Conservation (phyloP, 305 asterid species). For the Fraxinus greggii region DNA sequence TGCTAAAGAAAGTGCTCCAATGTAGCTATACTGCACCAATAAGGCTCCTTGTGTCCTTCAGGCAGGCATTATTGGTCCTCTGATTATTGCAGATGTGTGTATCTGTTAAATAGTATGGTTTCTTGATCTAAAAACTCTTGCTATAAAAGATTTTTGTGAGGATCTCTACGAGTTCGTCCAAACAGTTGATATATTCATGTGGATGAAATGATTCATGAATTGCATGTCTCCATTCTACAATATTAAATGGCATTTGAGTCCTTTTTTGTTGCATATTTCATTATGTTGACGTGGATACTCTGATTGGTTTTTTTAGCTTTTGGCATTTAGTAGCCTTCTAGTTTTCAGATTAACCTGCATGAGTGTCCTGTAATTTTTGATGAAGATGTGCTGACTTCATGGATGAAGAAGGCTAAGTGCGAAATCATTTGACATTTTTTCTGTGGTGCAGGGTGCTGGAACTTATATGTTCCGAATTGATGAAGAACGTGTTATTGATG, state of each 20-base stretch:
- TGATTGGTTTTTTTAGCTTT: conserved; percentile 3
- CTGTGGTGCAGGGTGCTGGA: conserved; percentile 85
- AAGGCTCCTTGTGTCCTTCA: conserved; percentile 10
- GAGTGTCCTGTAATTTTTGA: conserved; percentile 9
- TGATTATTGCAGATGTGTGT: conserved; percentile 15
- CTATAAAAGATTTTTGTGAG: conserved; percentile 7
- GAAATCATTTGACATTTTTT: conserved; percentile 16
- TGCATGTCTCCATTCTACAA: neutral
- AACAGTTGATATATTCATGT: neutral
- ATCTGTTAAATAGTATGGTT: conserved; percentile 2
- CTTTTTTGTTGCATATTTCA: neutral
- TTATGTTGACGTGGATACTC: neutral
- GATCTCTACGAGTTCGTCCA: neutral
- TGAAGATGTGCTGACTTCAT: conserved; percentile 17
- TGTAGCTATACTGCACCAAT: neutral
- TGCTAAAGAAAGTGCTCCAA: neutral
- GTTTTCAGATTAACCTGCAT: conserved; percentile 15
- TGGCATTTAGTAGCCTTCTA: conserved; percentile 13
- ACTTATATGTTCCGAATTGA: conserved; percentile 95
- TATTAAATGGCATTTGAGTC: neutral
- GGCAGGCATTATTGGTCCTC: conserved; percentile 16
- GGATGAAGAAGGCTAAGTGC: conserved; percentile 9
- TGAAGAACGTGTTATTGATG: conserved; percentile 90
- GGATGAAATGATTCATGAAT: neutral
- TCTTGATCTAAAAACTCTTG: conserved; percentile 1